Percentiles rank a stretch among this genome's conserved stretches.
Conservation (phyloP, 179 eudicot species). For the Beta corolliflora region DNA sequence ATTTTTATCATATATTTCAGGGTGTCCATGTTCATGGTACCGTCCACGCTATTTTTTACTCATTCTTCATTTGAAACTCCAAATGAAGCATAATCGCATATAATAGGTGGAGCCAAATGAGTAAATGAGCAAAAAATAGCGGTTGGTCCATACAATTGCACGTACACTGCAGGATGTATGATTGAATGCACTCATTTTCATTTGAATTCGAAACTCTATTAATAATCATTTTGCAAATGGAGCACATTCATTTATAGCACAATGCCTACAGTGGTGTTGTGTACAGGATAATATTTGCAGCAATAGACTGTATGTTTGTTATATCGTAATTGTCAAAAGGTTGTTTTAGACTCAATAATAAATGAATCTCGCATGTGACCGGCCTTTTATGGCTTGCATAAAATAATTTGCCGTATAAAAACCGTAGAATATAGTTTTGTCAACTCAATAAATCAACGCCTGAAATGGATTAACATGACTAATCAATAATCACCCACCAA, state of each 20-base stretch:
- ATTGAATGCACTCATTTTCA: too few relatives aligned
- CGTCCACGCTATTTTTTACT: too few relatives aligned
- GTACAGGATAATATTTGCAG: not conserved
- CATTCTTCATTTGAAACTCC: too few relatives aligned
- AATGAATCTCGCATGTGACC: not conserved
- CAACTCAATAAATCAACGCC: not conserved
- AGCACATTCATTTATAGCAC: too few relatives aligned
- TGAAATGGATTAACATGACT: constrained; percentile 7
- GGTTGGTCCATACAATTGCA: too few relatives aligned
- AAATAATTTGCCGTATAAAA: constrained; percentile 10
- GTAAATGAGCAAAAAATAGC: too few relatives aligned
- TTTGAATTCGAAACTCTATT: not conserved
- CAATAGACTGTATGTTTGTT: not conserved
- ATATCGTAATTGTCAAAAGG: not conserved
- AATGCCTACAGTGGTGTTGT: not conserved
- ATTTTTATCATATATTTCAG: too few relatives aligned
- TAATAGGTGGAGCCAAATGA: too few relatives aligned
- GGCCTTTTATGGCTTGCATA: not conserved
- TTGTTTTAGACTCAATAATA: not conserved
- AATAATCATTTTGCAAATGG: too few relatives aligned
- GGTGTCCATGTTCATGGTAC: too few relatives aligned
- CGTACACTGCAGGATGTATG: too few relatives aligned
- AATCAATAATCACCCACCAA: constrained; percentile 13
- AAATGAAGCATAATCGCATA: too few relatives aligned
- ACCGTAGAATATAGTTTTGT: not conserved